phyloP scores from a whole-genome alignment of 345 rosid genomes.

The Hypericum androsaemum region DNA sequence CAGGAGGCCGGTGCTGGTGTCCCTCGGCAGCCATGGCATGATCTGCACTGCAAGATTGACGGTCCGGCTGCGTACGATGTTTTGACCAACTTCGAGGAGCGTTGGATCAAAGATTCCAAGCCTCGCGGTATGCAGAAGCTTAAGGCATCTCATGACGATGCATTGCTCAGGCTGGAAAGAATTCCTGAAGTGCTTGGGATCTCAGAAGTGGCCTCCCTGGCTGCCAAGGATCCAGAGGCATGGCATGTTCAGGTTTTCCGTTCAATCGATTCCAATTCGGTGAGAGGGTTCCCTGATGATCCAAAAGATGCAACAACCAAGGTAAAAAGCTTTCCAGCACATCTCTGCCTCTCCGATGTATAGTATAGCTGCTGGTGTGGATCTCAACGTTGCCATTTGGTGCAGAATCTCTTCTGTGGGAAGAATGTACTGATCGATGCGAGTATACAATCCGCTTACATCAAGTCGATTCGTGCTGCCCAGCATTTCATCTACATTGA shows the following conservation, averaged over 20 bases:
- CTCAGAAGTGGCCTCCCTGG: neutral
- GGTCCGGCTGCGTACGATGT: constrained; percentile 6
- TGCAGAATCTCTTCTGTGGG: constrained; percentile 1
- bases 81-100: constrained; percentile 5
- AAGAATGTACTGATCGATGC: constrained; percentile 1
- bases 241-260: constrained; percentile 4
- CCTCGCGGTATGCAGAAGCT: constrained; percentile 3
- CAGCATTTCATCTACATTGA: constrained; percentile 8
- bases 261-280: neutral
- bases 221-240: constrained; percentile 1
- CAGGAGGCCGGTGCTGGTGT: neutral
- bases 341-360: neutral
- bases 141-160: neutral
- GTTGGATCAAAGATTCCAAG: neutral
- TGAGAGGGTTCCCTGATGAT: constrained; percentile 4
- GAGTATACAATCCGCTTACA: constrained; percentile 2
- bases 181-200: constrained; percentile 2
- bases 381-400: neutral
- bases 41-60: constrained; percentile 4
- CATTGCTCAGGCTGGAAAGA: constrained; percentile 1
- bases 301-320: constrained; percentile 3
- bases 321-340: neutral
- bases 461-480: constrained; percentile 4
- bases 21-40: constrained; percentile 3
- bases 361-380: neutral